Evolutionary conservation across 495 filamentous ascomycete genomes (phyloP).

Genomic region (Penicillium longicatenatum): DNA sequence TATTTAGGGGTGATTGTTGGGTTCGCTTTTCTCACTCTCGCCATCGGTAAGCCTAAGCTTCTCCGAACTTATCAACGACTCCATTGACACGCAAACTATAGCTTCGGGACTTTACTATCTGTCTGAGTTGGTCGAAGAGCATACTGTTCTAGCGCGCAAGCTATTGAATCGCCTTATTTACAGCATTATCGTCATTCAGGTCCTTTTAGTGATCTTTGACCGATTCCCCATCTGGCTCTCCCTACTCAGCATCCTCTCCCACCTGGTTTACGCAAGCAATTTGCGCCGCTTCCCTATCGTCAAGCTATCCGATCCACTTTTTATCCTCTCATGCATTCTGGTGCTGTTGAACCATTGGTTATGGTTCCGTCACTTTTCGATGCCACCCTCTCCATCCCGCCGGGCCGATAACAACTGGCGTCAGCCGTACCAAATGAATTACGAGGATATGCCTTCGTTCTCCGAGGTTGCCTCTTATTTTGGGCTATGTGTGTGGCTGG

Average conservation of each 20-base stretch:
- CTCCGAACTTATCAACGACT: neutral
- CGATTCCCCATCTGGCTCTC: slow-evolving; percentile 76
- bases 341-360: slow-evolving; percentile 93
- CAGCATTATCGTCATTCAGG: slow-evolving; percentile 71
- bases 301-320: slow-evolving; percentile 84
- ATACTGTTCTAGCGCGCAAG: slow-evolving; percentile 87
- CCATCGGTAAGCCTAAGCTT: slow-evolving; percentile 67
- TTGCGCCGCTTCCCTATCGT: slow-evolving; percentile 86
- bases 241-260: slow-evolving; percentile 74
- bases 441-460: slow-evolving; percentile 72
- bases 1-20: slow-evolving; percentile 85
- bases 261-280: slow-evolving; percentile 88
- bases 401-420: slow-evolving; percentile 40
- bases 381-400: slow-evolving; percentile 38
- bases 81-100: slow-evolving; percentile 29
- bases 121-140: slow-evolving; percentile 96
- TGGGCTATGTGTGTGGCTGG: slow-evolving; percentile 93
- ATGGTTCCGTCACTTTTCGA: slow-evolving; percentile 94
- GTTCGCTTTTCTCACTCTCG: slow-evolving; percentile 90
- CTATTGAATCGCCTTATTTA: slow-evolving; percentile 86
- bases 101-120: slow-evolving; percentile 98
- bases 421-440: slow-evolving; percentile 58
- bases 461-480: slow-evolving; percentile 96
- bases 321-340: slow-evolving; percentile 79
- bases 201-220: slow-evolving; percentile 77